phyloP scores from a whole-genome alignment of 164 flowering plant genomes.

The Saururus chinensis region DNA sequence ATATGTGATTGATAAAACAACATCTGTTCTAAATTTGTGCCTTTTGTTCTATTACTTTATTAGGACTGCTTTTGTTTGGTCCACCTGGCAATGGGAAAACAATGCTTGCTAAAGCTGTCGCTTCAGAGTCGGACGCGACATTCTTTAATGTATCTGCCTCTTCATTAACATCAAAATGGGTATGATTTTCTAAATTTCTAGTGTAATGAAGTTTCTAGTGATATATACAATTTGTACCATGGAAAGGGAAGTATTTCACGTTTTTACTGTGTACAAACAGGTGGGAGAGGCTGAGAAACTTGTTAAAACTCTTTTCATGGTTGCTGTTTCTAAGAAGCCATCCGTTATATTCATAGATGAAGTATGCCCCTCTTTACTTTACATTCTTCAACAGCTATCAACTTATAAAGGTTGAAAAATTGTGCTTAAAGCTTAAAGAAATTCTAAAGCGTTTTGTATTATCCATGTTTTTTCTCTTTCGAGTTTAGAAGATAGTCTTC shows the following conservation, averaged over 20 bases:
- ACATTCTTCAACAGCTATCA: background rate
- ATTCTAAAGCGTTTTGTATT: background rate
- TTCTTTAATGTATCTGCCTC: conserved; percentile 97
- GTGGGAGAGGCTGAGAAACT: conserved; percentile 99
- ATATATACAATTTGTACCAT: no score
- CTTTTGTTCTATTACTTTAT: background rate
- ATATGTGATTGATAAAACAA: background rate
- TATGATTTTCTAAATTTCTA: conserved; percentile 14
- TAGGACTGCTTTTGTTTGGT: conserved; percentile 97
- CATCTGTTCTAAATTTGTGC: background rate
- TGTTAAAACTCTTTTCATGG: conserved; percentile 89
- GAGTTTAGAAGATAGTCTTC: background rate
- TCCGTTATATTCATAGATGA: conserved; percentile 96
- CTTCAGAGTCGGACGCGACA: conserved; percentile 93
- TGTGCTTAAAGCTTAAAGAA: no score
- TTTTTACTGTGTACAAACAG: conserved; percentile 23
- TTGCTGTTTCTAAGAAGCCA: conserved; percentile 89
- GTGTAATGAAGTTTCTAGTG: no score
- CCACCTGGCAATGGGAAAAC: conserved; percentile 99
- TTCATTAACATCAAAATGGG: conserved; percentile 98
- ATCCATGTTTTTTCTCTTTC: background rate
- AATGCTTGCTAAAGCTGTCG: conserved; percentile 99
- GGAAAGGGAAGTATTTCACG: background rate
- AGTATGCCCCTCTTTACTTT: conserved; percentile 31
- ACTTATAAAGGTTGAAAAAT: background rate